Conservation (phyloP, 2,329 filamentous ascomycete genomes). For the Aspergillus sojae region DNA sequence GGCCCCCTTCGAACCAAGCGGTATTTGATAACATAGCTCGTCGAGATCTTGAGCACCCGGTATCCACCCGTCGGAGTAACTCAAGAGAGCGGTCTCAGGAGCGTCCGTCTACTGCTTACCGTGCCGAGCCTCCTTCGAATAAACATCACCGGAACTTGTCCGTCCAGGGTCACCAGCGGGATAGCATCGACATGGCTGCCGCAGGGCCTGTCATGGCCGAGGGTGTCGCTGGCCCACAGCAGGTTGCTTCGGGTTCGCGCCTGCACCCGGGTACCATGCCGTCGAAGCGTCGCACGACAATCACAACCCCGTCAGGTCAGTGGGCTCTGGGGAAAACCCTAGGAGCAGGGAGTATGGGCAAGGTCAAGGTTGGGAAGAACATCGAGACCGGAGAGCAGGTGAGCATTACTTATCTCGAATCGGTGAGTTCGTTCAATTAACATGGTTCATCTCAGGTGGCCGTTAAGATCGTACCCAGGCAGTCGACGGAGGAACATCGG, state of each 20-base stretch:
- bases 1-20: constrained; percentile 49
- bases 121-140: constrained; percentile 58
- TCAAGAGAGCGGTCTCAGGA: constrained; percentile 62
- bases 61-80: constrained; percentile 62
- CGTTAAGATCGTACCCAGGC: constrained; percentile 93
- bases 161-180: constrained; percentile 44
- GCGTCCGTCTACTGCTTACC: constrained; percentile 46
- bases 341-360: constrained; percentile 97
- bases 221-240: constrained; percentile 55
- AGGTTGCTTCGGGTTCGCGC: constrained; percentile 42
- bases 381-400: constrained; percentile 90
- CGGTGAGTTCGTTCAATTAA: not conserved
- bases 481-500: constrained; percentile 81
- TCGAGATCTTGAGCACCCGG: constrained; percentile 70
- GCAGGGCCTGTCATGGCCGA: constrained; percentile 56
- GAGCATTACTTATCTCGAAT: constrained; percentile 33
- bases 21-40: constrained; percentile 59
- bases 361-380: constrained; percentile 93
- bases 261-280: constrained; percentile 40
- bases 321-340: constrained; percentile 97
- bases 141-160: constrained; percentile 45
- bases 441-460: constrained; percentile 66
- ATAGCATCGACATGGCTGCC: constrained; percentile 49
- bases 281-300: constrained; percentile 70
- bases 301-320: constrained; percentile 85